phyloP scores from a whole-genome alignment of 345 rosid species.

The Eucalyptus melliodora region DNA sequence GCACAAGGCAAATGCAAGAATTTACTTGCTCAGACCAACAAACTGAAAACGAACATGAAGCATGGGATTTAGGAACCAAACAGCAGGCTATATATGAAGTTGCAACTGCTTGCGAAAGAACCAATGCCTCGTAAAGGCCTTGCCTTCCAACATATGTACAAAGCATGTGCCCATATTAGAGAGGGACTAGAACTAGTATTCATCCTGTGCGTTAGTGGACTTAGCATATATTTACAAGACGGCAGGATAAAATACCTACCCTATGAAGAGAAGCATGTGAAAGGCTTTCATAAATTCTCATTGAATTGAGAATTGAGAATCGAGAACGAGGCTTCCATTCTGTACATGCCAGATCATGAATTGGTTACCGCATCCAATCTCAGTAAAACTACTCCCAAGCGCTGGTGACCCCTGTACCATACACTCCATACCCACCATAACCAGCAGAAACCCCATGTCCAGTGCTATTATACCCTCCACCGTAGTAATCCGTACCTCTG shows the following conservation, averaged over 20 bases:
- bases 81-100: neutral
- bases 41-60: neutral
- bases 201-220: neutral
- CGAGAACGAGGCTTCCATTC: neutral
- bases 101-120: neutral
- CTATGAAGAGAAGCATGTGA: neutral
- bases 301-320: neutral
- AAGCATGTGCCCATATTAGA: neutral
- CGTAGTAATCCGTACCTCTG: conserved; percentile 6
- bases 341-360: neutral
- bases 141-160: neutral
- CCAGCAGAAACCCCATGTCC: conserved; percentile 9
- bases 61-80: neutral
- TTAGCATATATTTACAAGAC: neutral
- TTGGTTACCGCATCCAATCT: neutral
- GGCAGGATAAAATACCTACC: neutral
- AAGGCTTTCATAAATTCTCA: neutral
- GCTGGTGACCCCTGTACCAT: conserved; percentile 19
- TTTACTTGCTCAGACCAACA: neutral
- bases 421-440: neutral
- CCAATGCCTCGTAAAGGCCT: neutral
- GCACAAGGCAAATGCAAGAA: neutral
- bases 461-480: conserved; percentile 13
- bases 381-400: conserved; percentile 28
- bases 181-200: neutral